These are phyloP conservation scores for Miamiensis avidus DNA, from an alignment of 169 alveolate species.

Conservation along the genomic window DNA sequence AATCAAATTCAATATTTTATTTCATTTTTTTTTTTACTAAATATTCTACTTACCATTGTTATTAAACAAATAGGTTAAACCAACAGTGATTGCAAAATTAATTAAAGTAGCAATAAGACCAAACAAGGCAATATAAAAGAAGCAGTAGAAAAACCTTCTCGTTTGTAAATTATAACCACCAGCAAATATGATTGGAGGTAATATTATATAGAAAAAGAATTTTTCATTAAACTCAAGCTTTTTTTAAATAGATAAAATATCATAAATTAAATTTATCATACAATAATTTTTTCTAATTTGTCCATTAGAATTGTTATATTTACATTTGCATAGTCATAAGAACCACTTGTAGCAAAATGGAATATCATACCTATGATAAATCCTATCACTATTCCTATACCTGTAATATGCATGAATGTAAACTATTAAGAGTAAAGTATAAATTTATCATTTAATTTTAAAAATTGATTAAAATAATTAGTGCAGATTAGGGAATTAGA, in stretches of 20 bases:
- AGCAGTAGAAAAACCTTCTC: constrained; percentile 62
- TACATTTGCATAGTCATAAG: background rate
- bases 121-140: constrained; percentile 55
- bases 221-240: constrained; percentile 61
- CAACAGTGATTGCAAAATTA: constrained; percentile 50
- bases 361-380: constrained; percentile 32
- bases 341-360: background rate
- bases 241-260: no score
- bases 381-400: constrained; percentile 41
- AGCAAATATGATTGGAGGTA: constrained; percentile 75
- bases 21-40: no score
- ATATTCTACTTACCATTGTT: constrained; percentile 38
- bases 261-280: no score
- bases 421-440: background rate
- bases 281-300: background rate
- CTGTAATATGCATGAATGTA: constrained; percentile 39
- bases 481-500: no score
- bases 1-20: no score
- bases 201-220: constrained; percentile 66
- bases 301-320: no score
- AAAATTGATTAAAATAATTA: no score
- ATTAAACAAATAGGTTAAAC: constrained; percentile 45
- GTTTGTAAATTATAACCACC: constrained; percentile 74
- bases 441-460: background rate
- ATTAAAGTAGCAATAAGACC: constrained; percentile 72